Base-by-base conservation (phyloP, 345 rosid genomes). In the Hirschfeldia incana region DNA sequence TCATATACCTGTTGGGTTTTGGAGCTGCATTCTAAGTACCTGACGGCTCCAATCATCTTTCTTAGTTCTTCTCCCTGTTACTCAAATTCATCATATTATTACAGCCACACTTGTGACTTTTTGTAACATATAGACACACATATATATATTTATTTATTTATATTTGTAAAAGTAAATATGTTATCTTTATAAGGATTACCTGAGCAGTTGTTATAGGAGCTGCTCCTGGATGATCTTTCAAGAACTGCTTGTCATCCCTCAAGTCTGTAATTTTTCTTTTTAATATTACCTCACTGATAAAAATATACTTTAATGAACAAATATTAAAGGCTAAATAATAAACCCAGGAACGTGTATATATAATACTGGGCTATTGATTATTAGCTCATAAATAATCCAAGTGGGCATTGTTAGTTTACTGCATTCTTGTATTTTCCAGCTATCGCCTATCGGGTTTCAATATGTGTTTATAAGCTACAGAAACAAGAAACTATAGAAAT, bases 11-110 rank as follows among this genome's bases (percentile, higher is more conserved):
- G 89, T 70, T 89, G 97, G 73, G 97, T 91, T 84, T 89, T 91
- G 78, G 97, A 87, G 71, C 97, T 89, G 85, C 97, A 91, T 46
- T 91, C 97, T 3, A 88, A 68, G 79, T 91, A 91, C n/a, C 81
- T 78, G n/a, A 84, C 84, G 0, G 92, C 97, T 33, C 92, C 92
- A 49, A 89, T 86, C 90, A 87, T 76, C 72, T 88, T 91, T 88
- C 79, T 87, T 78, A 91, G 60, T 61, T 91, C 94, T 78, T 91
- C 92, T 51, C 97, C 97, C 92, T 89, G 15, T 62, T 61, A 79
- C 59, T 21, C 60, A 70, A 70, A 83, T 66, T 61, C 4, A 28
- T 42, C 10, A 68, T 39, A 67, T 16, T 46, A 27, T 29, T 11
- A 39, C 3, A 51, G n/a, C 34, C 6, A 15, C 1, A 42, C 17